phyloP scores from a whole-genome alignment of 441 rosid species.

The Erodium moschatum region DNA sequence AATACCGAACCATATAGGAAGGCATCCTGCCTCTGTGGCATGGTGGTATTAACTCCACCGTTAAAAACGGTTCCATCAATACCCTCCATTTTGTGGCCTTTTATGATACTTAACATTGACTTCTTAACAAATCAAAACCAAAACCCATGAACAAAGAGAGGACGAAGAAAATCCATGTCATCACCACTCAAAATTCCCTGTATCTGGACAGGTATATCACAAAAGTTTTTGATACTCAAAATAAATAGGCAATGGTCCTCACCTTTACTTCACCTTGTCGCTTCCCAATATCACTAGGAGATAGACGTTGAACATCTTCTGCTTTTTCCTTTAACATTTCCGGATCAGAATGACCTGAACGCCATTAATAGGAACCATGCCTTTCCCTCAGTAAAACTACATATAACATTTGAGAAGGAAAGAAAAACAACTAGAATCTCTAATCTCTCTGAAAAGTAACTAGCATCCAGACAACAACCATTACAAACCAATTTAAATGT shows the following conservation, averaged over 20 bases:
- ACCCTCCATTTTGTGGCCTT: too few relatives aligned
- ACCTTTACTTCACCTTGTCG: slow-evolving; percentile 81
- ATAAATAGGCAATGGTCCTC: neutral
- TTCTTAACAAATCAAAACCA: neutral
- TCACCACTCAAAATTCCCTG: neutral
- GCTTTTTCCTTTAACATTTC: slow-evolving; percentile 66
- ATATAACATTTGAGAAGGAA: neutral
- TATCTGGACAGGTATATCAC: neutral
- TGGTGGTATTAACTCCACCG: too few relatives aligned
- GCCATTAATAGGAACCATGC: neutral
- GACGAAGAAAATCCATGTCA: neutral
- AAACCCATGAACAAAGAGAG: neutral
- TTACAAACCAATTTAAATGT: neutral
- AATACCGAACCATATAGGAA: too few relatives aligned
- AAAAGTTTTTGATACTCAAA: too few relatives aligned
- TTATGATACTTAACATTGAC: neutral
- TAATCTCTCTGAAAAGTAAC: too few relatives aligned
- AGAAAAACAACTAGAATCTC: neutral
- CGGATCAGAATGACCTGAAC: slow-evolving; percentile 81
- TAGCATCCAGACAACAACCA: neutral
- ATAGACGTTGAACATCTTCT: slow-evolving; percentile 47
- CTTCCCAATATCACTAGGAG: slow-evolving; percentile 54
- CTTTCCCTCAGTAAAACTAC: neutral
- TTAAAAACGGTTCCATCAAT: too few relatives aligned
- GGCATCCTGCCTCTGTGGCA: too few relatives aligned